Percentiles rank a stretch among this genome's conserved stretches.
Evolutionary conservation across 495 filamentous ascomycete genomes (phyloP).

Genomic region (Trichoderma reesei): DNA sequence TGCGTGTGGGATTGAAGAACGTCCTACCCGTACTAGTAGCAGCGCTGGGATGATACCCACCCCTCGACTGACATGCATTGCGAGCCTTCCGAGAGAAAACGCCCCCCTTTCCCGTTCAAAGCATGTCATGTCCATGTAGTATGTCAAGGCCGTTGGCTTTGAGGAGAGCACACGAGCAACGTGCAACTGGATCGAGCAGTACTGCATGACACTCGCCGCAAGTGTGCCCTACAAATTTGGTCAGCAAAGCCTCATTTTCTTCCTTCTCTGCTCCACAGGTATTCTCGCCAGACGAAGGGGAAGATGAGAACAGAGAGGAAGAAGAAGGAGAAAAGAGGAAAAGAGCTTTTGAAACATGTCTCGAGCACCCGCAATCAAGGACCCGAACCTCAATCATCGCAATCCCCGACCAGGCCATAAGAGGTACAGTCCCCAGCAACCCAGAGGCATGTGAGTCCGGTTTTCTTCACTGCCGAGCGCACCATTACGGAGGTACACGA

Average conservation of each 20-base stretch:
- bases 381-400: background rate
- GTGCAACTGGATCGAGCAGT: background rate
- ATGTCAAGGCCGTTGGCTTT: no score
- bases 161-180: background rate
- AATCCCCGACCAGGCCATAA: background rate
- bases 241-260: no score
- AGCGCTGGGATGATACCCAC: background rate
- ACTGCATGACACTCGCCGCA: no score
- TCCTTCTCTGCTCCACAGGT: background rate
- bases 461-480: background rate
- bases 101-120: no score
- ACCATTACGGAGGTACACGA: background rate
- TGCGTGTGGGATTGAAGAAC: background rate
- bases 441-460: background rate
- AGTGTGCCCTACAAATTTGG: no score
- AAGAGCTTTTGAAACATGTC: background rate
- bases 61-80: background rate
- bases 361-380: background rate
- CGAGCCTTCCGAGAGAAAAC: conserved; percentile 3
- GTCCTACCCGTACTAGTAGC: background rate
- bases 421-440: no score
- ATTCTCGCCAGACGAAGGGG: background rate
- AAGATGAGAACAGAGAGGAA: no score
- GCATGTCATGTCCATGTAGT: no score
- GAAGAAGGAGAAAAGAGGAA: no score